Base-by-base conservation (phyloP, 306 rosid species). In the Biancaea sappan region DNA sequence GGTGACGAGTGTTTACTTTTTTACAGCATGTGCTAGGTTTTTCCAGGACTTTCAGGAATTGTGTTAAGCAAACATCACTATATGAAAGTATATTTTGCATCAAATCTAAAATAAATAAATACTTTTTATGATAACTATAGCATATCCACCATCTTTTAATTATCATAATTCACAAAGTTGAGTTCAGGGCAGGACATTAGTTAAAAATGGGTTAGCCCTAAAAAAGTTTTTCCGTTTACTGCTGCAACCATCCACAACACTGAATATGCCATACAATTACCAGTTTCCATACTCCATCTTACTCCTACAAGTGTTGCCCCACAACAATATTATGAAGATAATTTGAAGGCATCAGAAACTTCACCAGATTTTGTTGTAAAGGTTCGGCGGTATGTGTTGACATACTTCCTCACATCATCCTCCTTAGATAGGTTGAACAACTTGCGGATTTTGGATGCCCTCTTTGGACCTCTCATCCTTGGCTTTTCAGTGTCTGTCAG, bases 331-430 rank as follows among this genome's bases (percentile, higher is more conserved):
- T n/a, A 2, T 13, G 16, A 26, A 53, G 62, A 6, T 16, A 2
- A 60, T 7, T 16, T 1, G 8, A n/a, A n/a, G 16, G 8, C 8
- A 22, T 12, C 25, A 41, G 25, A 19, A 25, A 35, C 47, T 35
- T 52, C 35, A 78, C 37, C 83, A 57, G 70, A 0, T 58, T 79
- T 79, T 35, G 83, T 79, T 57, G 83, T 73, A 50, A 79, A 79
- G 74, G 74, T 72, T 12, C 70, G 63, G 7, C 83, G 74, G 58
- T 79, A 72, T 21, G 83, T 79, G 70, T 79, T 79, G 75, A 79
- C 83, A 79, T 79, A 79, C 65, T 79, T 79, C 75, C 83, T 79
- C 66, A 79, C 83, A 66, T 64, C 70, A 73, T 79, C 83, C 9
- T 78, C 82, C 73, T 78, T 71, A 19, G 82, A 71, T 5, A 78